Percentiles rank a stretch among this genome's conserved stretches.
Evolutionary conservation across 345 rosid species (phyloP).

Genomic region (Cardamine resedifolia): DNA sequence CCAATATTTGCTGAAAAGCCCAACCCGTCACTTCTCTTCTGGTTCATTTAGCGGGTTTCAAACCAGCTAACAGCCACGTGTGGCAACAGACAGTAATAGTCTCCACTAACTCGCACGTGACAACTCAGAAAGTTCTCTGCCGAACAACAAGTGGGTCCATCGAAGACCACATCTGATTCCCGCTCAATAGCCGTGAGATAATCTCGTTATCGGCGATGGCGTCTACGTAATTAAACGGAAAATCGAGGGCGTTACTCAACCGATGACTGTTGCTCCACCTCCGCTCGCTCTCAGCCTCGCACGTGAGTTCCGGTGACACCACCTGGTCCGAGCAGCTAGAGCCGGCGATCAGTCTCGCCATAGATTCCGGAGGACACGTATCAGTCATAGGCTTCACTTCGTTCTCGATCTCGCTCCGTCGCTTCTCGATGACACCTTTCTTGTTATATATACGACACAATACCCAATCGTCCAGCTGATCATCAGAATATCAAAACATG

Average conservation of each 20-base stretch:
- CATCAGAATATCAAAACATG: not conserved
- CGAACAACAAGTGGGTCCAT: slow-evolving; percentile 71
- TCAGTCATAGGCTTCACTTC: slow-evolving; percentile 37
- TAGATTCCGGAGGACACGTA: slow-evolving; percentile 51
- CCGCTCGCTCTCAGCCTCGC: not conserved
- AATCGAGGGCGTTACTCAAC: slow-evolving; percentile 36
- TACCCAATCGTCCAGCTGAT: slow-evolving; percentile 94
- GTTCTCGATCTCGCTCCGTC: slow-evolving; percentile 17
- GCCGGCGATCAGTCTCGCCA: slow-evolving; percentile 60
- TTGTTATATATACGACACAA: slow-evolving; percentile 94
- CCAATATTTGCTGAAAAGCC: slow-evolving; percentile 6
- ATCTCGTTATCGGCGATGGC: slow-evolving; percentile 42
- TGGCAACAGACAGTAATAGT: not conserved
- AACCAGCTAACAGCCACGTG: slow-evolving; percentile 13
- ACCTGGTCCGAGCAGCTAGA: slow-evolving; percentile 85
- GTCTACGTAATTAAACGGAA: slow-evolving; percentile 53
- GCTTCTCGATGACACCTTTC: slow-evolving; percentile 74
- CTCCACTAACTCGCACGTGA: slow-evolving; percentile 20
- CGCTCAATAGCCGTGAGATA: slow-evolving; percentile 40
- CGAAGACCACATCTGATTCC: slow-evolving; percentile 61
- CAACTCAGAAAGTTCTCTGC: slow-evolving; percentile 38
- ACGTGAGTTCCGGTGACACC: slow-evolving; percentile 79
- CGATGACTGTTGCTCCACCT: slow-evolving; percentile 37
- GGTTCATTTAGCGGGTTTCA: not conserved
- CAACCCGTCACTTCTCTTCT: not conserved